Base-by-base conservation (phyloP, 176 grass and related monocot genomes). In the Lolium rigidum region DNA sequence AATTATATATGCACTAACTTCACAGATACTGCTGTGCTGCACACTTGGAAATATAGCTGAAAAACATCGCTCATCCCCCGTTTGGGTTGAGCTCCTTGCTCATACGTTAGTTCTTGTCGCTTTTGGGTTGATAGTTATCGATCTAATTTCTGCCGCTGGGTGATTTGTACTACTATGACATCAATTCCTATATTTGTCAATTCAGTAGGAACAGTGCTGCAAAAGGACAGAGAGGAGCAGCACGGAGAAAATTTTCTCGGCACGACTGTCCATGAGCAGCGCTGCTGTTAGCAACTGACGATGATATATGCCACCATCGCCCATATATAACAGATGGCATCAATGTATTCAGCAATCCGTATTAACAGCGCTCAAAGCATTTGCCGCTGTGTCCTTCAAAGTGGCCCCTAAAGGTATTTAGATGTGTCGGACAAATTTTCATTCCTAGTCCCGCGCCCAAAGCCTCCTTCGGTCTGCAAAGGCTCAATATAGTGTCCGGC, bases 1-100 rank as follows among this genome's bases (percentile, higher is more conserved):
- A 49, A 80, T 37, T 74, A 76, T 55, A 22, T 10, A 4, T 12
- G 67, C 39, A 79, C 48, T 20, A 58, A 26, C 35, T 83, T 82
- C 60, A 88, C 66, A 74, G 35, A 6, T 24, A 1, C 10, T n/a
- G 20, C 41, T 43, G 41, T 63, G 67, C 72, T 74, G 55, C 70
- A n/a, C 5, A 10, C 47, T 64, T 41, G 77, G 43, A 63, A 39
- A 61, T 48, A 10, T 1, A 63, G 21, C 52, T 39, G 17, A 9
- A 58, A 47, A 41, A 6, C 26, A 14, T 31, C 21, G 54, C 20
- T 2, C 31, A 71, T 44, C 50, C 5, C 31, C 66, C 9, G 9
- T 37, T 44, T 58, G 31, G 44, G 43, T 82, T 26, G 66, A 57
- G 50, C 65, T 17, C 9, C 15, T 67, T 39, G 49, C 25, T 70